Evolutionary conservation across 208 protist species (phyloP), one percentile per base, ranked within the genome.

Genomic region (Acanthamoeba healyi): DNA sequence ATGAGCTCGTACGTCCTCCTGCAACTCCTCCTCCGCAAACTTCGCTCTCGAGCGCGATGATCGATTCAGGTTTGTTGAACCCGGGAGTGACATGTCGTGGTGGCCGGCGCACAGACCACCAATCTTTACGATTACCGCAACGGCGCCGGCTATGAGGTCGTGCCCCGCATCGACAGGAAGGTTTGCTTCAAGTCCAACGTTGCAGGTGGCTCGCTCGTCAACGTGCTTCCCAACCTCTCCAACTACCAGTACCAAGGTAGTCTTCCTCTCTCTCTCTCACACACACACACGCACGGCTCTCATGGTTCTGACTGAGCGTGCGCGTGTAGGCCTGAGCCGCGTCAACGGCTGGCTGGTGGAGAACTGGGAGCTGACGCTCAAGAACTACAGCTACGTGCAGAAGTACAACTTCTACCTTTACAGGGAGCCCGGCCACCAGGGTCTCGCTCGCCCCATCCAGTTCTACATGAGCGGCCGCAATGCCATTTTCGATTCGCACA

Each of bases 401-500:
- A 24, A 42, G 44, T 86, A 86, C 77, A 86, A 86, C 44, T 34
- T 86, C 19, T 86, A 86, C 44, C 12, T 86, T 26, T 86, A 86
- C 77, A 49, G 77, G 44, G 77, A 86, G 40, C 77, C 77, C 26
- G 77, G 77, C 6, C 77, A 86, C 77, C 42, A 86, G 77, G 77
- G 77, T 58, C 19, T 29, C 14, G 44, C 77, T 12, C 77, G 77
- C 19, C 77, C 77, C 44, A 86, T 86, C 44, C 77, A 86, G 77
- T 86, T 86, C 77, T 86, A 86, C 77, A 86, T 86, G 77, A 86
- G 77, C 46, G 77, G 77, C 46, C 77, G 77, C 46, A 86, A 86
- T 58, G 77, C 77, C 32, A 86, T 86, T 29, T 86, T 86, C 32
- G 77, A 86, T 22, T 86, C 77, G 15, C 77, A 86, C 77, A 61